Conservation (phyloP, 1,139 yeast species). For the Torulaspora globosa region DNA sequence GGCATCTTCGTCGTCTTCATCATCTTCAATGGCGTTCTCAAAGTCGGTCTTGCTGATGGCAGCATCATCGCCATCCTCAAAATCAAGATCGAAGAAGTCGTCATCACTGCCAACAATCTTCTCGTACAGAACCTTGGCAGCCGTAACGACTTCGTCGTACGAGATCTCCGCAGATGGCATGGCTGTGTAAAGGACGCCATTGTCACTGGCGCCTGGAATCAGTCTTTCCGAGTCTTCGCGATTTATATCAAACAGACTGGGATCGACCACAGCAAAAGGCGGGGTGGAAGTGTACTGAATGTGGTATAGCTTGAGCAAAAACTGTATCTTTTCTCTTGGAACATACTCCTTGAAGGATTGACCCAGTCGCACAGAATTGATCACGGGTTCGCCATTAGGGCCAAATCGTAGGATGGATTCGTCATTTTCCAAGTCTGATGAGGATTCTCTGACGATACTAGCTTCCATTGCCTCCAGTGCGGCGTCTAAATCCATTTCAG, state of each 20-base stretch:
- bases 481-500: constrained; percentile 71
- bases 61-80: constrained; percentile 82
- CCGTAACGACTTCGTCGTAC: constrained; percentile 83
- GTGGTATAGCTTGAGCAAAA: constrained; percentile 72
- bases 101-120: constrained; percentile 87
- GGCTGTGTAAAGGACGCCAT: constrained; percentile 57
- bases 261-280: constrained; percentile 45
- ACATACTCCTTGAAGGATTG: constrained; percentile 78
- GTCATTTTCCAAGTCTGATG: constrained; percentile 50
- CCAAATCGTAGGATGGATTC: constrained; percentile 55
- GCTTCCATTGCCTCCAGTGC: constrained; percentile 78
- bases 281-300: constrained; percentile 66
- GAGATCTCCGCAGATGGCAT: constrained; percentile 82
- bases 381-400: constrained; percentile 60
- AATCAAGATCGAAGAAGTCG: constrained; percentile 92
- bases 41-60: constrained; percentile 30
- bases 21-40: constrained; percentile 36
- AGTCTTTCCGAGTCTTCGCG: constrained; percentile 20
- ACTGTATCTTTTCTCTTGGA: constrained; percentile 74
- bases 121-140: constrained; percentile 70
- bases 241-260: constrained; percentile 38
- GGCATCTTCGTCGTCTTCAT: constrained; percentile 32
- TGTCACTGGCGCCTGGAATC: constrained; percentile 37
- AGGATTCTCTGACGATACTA: constrained; percentile 73
- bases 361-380: constrained; percentile 81